These are phyloP conservation scores for Ophiocytium majus DNA, from an alignment of 352 stramenopile genomes.

Conservation along the genomic window DNA sequence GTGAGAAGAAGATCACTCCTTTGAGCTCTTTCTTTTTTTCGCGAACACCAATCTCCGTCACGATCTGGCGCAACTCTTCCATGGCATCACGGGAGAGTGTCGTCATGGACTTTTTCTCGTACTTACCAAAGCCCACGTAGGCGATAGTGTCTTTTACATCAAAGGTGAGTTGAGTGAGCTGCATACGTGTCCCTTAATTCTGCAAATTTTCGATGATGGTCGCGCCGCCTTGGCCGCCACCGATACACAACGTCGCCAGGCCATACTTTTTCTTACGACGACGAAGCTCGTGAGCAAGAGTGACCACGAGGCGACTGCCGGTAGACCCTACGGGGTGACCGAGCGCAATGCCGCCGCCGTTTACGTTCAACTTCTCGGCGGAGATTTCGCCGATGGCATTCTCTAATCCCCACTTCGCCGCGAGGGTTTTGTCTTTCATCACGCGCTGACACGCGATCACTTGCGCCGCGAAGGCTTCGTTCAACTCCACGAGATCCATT, in stretches of 20 bases:
- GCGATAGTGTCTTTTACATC: background rate
- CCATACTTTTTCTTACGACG: slow-evolving; percentile 14
- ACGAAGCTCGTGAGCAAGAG: background rate
- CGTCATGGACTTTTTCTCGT: slow-evolving; percentile 14
- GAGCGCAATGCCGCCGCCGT: slow-evolving; percentile 6
- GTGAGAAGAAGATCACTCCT: background rate
- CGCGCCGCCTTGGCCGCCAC: background rate
- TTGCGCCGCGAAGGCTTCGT: slow-evolving; percentile 4
- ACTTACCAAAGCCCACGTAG: background rate
- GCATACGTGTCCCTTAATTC: background rate
- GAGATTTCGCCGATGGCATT: background rate
- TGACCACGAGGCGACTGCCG: background rate
- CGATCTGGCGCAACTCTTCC: background rate
- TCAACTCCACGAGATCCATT: slow-evolving; percentile 12
- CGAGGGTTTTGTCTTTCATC: slow-evolving; percentile 8
- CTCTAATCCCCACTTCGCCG: slow-evolving; percentile 7
- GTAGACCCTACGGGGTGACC: slow-evolving; percentile 2
- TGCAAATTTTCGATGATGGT: background rate
- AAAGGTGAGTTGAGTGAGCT: background rate
- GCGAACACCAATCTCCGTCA: background rate
- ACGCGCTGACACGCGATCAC: background rate
- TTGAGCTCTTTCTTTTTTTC: background rate
- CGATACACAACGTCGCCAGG: slow-evolving; percentile 7
- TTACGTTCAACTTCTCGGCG: background rate
- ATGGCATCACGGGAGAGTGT: background rate